Conservation (phyloP, 148 eudicot genomes). For the Dianthus caryophyllus region DNA sequence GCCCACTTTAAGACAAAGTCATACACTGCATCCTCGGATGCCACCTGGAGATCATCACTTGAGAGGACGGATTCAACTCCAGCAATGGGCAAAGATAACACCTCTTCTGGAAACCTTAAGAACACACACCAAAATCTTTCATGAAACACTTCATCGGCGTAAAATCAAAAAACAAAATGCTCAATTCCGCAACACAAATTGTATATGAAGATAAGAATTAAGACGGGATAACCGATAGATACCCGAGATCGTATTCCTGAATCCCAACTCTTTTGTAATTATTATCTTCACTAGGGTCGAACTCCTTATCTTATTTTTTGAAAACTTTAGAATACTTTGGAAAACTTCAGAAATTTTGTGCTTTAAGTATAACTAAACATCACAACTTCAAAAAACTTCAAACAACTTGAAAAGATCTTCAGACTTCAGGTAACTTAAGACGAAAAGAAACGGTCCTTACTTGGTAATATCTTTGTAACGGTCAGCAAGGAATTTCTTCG, state of each 20-base stretch:
- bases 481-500: slow-evolving; percentile 67
- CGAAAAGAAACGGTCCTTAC: slow-evolving; percentile 48
- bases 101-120: slow-evolving; percentile 76
- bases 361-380: no score
- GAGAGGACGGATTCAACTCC: slow-evolving; percentile 82
- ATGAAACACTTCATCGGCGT: slow-evolving; percentile 9
- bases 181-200: not conserved
- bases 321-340: no score
- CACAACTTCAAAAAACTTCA: no score
- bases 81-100: slow-evolving; percentile 73
- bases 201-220: not conserved
- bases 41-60: slow-evolving; percentile 84
- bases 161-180: not conserved
- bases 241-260: not conserved
- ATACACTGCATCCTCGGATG: slow-evolving; percentile 89
- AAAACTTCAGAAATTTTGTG: no score
- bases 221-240: not conserved
- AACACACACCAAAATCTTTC: slow-evolving; percentile 3
- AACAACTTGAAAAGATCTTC: no score
- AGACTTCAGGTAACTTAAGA: no score
- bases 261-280: not conserved
- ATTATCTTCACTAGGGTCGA: no score
- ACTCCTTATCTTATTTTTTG: no score
- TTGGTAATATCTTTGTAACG: slow-evolving; percentile 69
- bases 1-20: slow-evolving; percentile 86